Evolutionary conservation across 2,329 filamentous ascomycete genomes (phyloP), one percentile per base, ranked within the genome.

Genomic region (Venturia oleaginea): DNA sequence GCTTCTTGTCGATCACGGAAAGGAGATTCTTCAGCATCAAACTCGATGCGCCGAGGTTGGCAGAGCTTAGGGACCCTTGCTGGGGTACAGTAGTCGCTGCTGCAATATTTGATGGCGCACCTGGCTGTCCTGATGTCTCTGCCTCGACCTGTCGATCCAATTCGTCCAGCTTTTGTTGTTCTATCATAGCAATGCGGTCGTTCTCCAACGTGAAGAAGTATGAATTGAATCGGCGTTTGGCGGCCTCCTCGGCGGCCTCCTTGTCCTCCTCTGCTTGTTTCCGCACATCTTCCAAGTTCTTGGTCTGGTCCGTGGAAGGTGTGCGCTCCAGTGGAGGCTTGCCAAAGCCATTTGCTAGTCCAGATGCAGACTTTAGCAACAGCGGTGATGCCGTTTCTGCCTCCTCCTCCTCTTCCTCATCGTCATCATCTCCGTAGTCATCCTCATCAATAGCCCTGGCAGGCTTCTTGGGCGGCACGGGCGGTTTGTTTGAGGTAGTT

Each of bases 21-120:
- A 99, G 97, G 67, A 99, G 86, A 76, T 99, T 93, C 77, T 99
- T 99, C 64, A 99, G 81, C 4, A 94, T 97, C 68, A 99, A 80
- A 75, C 92, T 97, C 3, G 94, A 97, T 62, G 94, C 92, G 73
- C 94, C 94, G 15, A 99, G 83, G 75, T 99, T 97, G 64, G 93
- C 91, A 74, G 86, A 96, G 74, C 92, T 96, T 65, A 99, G 82
- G 40, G 92, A 92, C 63, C 94, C 93, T 72, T 96, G 91, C 68
- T 91, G 89, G 68, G 86, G 84, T 17, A 79, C 80, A 22, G 77
- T 70, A 17, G 70, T 71, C 54, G 67, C 78, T 66, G 81, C 81
- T 68, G 78, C 79, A 66, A 78, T 79, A 66, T 78, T 83, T 63
- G 83, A 84, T 71, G 86, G 83, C 62, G 70, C 74, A 10, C 73